These are phyloP conservation scores for Areca catechu DNA, from an alignment of 176 grass and related monocot genomes.

Conservation along the genomic window DNA sequence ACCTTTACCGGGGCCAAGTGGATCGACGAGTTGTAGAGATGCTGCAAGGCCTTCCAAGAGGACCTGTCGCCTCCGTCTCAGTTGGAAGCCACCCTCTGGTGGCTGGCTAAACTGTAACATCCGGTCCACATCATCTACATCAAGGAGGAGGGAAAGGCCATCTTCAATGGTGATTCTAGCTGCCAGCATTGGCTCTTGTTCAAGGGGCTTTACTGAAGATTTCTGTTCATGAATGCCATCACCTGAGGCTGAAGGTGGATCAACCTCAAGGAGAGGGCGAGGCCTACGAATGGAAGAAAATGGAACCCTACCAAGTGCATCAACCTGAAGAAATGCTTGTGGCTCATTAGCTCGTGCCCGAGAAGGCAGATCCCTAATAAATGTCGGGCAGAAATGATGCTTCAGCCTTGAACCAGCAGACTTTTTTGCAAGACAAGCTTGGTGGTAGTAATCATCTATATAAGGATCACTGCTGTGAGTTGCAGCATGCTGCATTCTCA, in stretches of 20 bases:
- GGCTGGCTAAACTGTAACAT: constrained; percentile 4
- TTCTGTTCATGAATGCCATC: constrained; percentile 1
- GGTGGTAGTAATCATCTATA: constrained; percentile 14
- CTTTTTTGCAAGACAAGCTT: constrained; percentile 16
- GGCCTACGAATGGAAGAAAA: constrained; percentile 8
- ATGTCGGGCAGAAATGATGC: constrained; percentile 9
- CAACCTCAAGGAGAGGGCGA: constrained; percentile 11
- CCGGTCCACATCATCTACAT: constrained; percentile 15
- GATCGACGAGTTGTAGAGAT: constrained; percentile 13
- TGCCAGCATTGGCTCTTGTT: constrained; percentile 10
- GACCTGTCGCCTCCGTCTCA: constrained; percentile 10
- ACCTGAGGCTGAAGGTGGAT: constrained; percentile 1
- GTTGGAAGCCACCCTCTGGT: constrained; percentile 10
- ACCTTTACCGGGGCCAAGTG: constrained; percentile 5
- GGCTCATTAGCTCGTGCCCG: constrained; percentile 9
- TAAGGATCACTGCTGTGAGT: constrained; percentile 11
- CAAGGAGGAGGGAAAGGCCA: constrained; percentile 8
- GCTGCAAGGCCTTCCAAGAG: constrained; percentile 6
- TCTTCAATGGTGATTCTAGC: constrained; percentile 15
- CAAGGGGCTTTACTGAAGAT: constrained; percentile 13
- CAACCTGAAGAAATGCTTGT: constrained; percentile 12
- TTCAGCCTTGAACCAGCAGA: constrained; percentile 5
- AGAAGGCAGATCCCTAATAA: constrained; percentile 10
- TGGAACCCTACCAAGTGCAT: constrained; percentile 11
- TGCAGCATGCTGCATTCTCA: constrained; percentile 11